These are phyloP conservation scores for Heimioporus sp. DNA, from an alignment of 768 basidiomycete genomes.

Conservation along the genomic window DNA sequence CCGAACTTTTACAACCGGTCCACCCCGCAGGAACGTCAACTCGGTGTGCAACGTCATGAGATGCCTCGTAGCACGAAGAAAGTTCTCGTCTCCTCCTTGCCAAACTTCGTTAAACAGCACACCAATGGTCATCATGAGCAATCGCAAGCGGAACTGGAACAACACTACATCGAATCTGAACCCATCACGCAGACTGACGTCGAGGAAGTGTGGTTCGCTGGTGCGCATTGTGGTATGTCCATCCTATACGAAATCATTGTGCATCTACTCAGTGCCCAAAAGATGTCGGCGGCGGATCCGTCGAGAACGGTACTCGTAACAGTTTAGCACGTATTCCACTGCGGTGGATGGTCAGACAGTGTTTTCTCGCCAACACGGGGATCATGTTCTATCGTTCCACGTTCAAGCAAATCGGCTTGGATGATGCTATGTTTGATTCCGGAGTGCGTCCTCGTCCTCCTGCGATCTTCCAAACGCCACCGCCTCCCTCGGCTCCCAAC, in stretches of 20 bases:
- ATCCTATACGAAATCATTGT: not conserved
- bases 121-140: slow-evolving; percentile 6
- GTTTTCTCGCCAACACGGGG: slow-evolving; percentile 52
- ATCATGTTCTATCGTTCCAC: slow-evolving; percentile 54
- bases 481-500: slow-evolving; percentile 9
- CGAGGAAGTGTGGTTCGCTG: slow-evolving; percentile 80
- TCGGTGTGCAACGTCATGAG: slow-evolving; percentile 51
- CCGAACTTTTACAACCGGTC: slow-evolving; percentile 39
- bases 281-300: slow-evolving; percentile 79
- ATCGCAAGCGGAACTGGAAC: slow-evolving; percentile 38
- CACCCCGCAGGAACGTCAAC: slow-evolving; percentile 36
- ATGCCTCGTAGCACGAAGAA: slow-evolving; percentile 40
- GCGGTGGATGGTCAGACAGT: slow-evolving; percentile 76
- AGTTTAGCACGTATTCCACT: slow-evolving; percentile 69
- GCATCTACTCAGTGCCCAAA: not conserved
- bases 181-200: slow-evolving; percentile 50
- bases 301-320: slow-evolving; percentile 52
- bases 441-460: slow-evolving; percentile 41
- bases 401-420: slow-evolving; percentile 44
- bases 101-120: not conserved
- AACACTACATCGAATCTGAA: slow-evolving; percentile 29
- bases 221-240: slow-evolving; percentile 63
- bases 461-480: slow-evolving; percentile 30
- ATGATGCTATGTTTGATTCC: slow-evolving; percentile 46
- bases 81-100: not conserved